phyloP scores from a whole-genome alignment of 139 green algal genomes.

The Chlorella vulgaris region DNA sequence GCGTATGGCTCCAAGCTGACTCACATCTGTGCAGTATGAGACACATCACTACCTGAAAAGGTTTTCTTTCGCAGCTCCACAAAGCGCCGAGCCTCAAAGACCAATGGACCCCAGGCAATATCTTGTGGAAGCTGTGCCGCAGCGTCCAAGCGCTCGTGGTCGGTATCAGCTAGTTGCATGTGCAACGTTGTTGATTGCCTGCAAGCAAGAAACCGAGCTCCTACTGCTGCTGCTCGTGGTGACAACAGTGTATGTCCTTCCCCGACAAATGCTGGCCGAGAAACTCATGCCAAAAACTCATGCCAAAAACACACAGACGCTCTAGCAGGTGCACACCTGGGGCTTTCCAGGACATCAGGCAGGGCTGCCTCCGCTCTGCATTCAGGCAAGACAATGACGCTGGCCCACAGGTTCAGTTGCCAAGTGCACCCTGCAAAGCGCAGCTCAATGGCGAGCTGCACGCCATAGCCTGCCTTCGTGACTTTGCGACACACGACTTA shows the following conservation, averaged over 20 bases:
- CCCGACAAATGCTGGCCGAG: background rate
- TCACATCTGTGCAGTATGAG: background rate
- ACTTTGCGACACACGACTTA: no score
- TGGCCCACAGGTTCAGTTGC: no score
- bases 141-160: constrained; percentile 5
- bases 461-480: no score
- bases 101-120: constrained; percentile 31
- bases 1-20: no score
- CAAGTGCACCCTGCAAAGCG: no score
- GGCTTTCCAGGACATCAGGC: no score
- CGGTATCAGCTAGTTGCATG: background rate
- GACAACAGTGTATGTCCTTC: background rate
- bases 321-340: no score
- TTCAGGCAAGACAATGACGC: no score
- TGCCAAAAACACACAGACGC: no score
- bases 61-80: constrained; percentile 67
- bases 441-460: no score
- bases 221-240: background rate
- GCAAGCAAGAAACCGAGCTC: background rate
- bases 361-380: no score
- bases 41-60: constrained; percentile 37
- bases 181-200: constrained; percentile 2
- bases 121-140: constrained; percentile 30
- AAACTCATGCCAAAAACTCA: no score
- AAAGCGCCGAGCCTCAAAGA: constrained; percentile 68